Evolutionary conservation across 768 basidiomycete species (phyloP), one percentile per base, ranked within the genome.

Genomic region (Agrocybe pediades): DNA sequence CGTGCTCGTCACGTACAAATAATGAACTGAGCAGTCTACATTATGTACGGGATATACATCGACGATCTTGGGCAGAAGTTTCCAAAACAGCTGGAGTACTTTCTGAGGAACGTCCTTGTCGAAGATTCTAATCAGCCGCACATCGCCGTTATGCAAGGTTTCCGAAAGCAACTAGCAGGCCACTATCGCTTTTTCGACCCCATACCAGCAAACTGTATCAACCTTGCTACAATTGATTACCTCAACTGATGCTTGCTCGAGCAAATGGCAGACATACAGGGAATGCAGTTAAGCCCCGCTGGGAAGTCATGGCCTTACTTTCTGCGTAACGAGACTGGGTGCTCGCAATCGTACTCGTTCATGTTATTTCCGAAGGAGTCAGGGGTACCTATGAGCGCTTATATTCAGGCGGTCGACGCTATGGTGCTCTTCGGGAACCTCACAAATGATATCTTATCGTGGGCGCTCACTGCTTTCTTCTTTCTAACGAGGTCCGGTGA

Each of bases 401-500:
- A 53, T 25, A 53, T 53, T 19, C 52, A 53, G n/a, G 52, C 29
- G 6, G 24, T 47, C 11, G 52, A 20, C 9, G 52, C 46, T 25
- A 53, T 53, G 1, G 15, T 9, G 16, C 24, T 41, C 2, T 46
- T 53, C 36, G 41, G 17, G 21, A 20, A 53, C 41, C 33, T 40
- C n/a, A 23, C 39, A 23, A 53, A 53, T 29, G 45, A 53, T 41
- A 11, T 53, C 3, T 39, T 53, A 3, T 53, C 52, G 52, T 53
- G 41, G 1, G 44, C 41, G 17, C 42, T n/a, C 44, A 5, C 40
- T 51, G 7, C 29, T 7, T 7, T 15, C 29, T 16, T 19, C 6
- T n/a, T 19, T 8, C 25, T 42, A 9, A 19, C 17, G 15, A 16
- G 7, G n/a, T 9, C 21, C 3, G 3, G 8, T 15, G 9, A 41